Conservation (phyloP, 371 early-diverging fungal genomes). For the Apophysomyces ossiformis region DNA sequence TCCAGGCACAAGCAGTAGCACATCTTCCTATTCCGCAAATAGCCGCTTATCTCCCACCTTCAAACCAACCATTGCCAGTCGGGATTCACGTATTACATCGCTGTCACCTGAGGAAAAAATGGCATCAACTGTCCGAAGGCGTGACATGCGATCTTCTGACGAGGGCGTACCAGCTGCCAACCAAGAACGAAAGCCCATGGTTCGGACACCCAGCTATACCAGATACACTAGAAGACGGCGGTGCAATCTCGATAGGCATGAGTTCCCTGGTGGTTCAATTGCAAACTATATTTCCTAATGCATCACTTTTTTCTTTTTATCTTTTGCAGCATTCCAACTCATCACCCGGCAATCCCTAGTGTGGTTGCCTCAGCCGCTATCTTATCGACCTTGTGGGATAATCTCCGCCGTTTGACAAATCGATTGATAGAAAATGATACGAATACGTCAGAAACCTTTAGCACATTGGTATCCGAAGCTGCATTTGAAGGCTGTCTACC, state of each 20-base stretch:
- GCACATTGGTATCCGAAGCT: conserved; percentile 47
- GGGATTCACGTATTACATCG: conserved; percentile 16
- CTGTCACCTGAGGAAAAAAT: conserved; percentile 21
- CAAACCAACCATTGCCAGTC: conserved; percentile 28
- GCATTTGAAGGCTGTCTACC: conserved; percentile 51
- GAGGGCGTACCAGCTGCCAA: conserved; percentile 8
- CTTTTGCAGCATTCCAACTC: conserved; percentile 45
- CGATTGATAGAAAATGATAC: conserved; percentile 50
- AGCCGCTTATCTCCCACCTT: conserved; percentile 17
- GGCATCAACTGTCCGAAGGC: conserved; percentile 3
- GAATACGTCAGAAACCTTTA: conserved; percentile 44
- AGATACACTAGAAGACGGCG: conserved; percentile 25
- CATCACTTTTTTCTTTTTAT: neutral
- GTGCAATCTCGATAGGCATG: conserved; percentile 41
- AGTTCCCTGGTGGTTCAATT: neutral
- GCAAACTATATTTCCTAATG: neutral
- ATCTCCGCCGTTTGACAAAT: conserved; percentile 40
- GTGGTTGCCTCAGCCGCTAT: conserved; percentile 41
- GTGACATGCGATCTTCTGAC: conserved; percentile 21
- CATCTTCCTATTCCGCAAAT: conserved; percentile 18
- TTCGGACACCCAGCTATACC: conserved; percentile 9
- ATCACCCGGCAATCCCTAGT: conserved; percentile 47
- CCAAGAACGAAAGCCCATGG: neutral
- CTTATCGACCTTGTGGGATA: conserved; percentile 44
- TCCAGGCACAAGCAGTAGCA: conserved; percentile 10